phyloP scores from a whole-genome alignment of 2,329 filamentous ascomycete genomes.

The Neospermospora avenae region DNA sequence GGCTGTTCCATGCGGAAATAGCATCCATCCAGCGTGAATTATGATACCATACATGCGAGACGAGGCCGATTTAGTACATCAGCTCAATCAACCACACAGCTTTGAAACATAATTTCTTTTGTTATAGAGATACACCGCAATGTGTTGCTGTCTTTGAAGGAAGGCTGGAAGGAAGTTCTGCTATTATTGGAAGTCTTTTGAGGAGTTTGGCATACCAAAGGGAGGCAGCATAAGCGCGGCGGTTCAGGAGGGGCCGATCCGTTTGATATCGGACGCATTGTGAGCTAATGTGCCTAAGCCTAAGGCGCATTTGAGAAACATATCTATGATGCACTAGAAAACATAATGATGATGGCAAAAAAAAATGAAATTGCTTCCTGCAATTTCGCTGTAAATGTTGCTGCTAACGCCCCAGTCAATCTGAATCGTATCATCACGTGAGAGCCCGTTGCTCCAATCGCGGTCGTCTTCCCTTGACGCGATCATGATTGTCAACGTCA shows the following conservation, averaged over 20 bases:
- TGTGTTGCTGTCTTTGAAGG: conserved; percentile 14
- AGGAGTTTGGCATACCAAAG: conserved; percentile 30
- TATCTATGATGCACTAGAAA: not conserved
- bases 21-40: conserved; percentile 36
- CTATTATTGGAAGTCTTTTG: conserved; percentile 15
- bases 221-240: conserved; percentile 28
- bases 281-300: not conserved
- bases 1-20: conserved; percentile 34
- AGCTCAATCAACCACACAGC: not conserved
- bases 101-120: conserved; percentile 19
- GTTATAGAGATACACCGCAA: conserved; percentile 25
- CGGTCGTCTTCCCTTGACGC: not conserved
- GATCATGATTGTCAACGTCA: not conserved
- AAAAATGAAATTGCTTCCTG: not conserved
- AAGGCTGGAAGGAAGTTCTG: conserved; percentile 9
- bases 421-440: not conserved
- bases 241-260: conserved; percentile 35
- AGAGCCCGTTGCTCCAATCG: not conserved
- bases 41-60: conserved; percentile 8
- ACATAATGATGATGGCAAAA: not conserved
- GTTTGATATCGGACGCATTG: conserved; percentile 3
- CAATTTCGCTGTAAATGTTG: not conserved
- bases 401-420: too few species aligned
- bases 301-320: not conserved
- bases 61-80: not conserved